Percentiles rank a stretch among this genome's conserved stretches.
phyloP scores from a whole-genome alignment of 2,329 filamentous ascomycete species.

The Cordyceps farinosa region DNA sequence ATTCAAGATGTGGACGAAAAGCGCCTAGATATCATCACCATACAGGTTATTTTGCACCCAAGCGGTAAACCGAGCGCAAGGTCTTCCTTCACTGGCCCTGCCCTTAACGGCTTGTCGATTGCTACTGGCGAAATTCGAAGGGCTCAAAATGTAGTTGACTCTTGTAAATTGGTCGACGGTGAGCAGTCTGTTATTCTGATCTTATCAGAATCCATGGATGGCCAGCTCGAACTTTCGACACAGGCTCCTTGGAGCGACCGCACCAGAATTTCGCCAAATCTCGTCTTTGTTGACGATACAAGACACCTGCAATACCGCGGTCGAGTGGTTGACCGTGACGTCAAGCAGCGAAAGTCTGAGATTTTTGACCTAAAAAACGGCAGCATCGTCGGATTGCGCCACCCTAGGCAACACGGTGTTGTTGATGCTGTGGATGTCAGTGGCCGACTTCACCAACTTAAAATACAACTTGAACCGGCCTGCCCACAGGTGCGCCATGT shows the following conservation, averaged over 20 bases:
- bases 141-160: constrained; percentile 67
- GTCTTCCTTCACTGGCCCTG: background rate
- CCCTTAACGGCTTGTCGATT: constrained; percentile 16
- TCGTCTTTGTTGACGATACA: constrained; percentile 56
- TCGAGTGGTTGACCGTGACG: constrained; percentile 51
- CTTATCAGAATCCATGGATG: constrained; percentile 61
- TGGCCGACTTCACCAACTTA: constrained; percentile 60
- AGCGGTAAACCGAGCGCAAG: background rate
- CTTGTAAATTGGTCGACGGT: constrained; percentile 67
- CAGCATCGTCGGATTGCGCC: constrained; percentile 52
- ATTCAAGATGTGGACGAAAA: constrained; percentile 67
- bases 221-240: constrained; percentile 63
- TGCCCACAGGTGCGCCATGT: constrained; percentile 59
- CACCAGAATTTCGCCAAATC: constrained; percentile 62
- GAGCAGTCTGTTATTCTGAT: constrained; percentile 65
- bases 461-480: constrained; percentile 63
- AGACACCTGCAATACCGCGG: constrained; percentile 56
- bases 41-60: constrained; percentile 48
- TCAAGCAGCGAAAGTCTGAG: constrained; percentile 42
- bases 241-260: constrained; percentile 73
- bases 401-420: constrained; percentile 56
- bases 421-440: constrained; percentile 65
- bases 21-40: constrained; percentile 62
- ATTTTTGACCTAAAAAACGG: constrained; percentile 45
- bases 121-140: constrained; percentile 49